A percentile compares a stretch with the other conserved stretches of the same genome.
phyloP scores from a whole-genome alignment of 208 protist species.

The Acanthamoeba healyi region DNA sequence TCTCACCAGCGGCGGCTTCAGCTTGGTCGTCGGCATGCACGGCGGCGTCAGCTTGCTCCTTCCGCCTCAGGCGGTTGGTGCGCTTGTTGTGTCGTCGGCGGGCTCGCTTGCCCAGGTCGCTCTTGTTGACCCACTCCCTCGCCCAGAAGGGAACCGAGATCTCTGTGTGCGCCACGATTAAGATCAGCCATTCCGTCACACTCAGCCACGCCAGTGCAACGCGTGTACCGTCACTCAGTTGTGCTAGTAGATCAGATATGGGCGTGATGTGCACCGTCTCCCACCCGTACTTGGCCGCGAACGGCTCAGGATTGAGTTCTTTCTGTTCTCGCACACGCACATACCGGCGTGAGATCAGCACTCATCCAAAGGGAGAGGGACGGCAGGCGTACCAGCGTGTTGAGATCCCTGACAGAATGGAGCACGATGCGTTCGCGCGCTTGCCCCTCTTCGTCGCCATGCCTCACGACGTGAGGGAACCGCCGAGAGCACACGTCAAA shows the following conservation, averaged over 20 bases:
- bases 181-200: neutral
- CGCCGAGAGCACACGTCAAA: conserved; percentile 26
- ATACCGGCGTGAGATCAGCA: neutral
- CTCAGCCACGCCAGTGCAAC: neutral
- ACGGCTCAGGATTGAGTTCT: neutral
- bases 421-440: neutral
- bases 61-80: neutral
- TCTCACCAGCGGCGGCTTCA: neutral
- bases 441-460: neutral
- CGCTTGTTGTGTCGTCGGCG: conserved; percentile 25
- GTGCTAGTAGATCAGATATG: neutral
- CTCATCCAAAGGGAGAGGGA: neutral
- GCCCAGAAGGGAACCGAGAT: conserved; percentile 5
- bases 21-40: neutral
- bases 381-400: neutral
- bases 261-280: neutral
- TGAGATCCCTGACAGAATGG: neutral
- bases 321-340: no score
- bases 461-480: conserved; percentile 14
- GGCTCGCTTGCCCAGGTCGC: conserved; percentile 44
- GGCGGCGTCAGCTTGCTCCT: neutral
- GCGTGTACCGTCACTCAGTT: neutral
- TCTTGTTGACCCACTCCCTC: conserved; percentile 1
- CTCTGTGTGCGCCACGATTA: neutral
- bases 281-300: conserved; percentile 28